Evolutionary conservation across 2,329 filamentous ascomycete species (phyloP).

Genomic region (Fusarium sp.): DNA sequence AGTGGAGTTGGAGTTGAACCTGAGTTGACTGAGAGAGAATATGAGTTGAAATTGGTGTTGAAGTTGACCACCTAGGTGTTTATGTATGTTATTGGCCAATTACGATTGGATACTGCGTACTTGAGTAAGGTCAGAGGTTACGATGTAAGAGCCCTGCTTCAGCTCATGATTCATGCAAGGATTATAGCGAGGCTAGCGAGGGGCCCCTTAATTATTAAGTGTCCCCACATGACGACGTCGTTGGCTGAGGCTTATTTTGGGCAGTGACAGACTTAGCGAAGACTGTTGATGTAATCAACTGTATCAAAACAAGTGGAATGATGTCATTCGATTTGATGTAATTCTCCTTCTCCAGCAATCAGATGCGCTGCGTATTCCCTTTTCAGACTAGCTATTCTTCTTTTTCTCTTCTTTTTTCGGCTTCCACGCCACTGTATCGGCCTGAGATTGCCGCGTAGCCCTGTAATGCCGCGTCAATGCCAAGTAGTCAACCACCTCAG

Average conservation of each 20-base stretch:
- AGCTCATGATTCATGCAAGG: constrained; percentile 26
- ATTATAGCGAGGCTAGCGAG: constrained; percentile 10
- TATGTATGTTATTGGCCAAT: no score
- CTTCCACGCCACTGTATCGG: constrained; percentile 9
- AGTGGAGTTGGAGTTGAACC: background rate
- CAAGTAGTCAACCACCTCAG: constrained; percentile 9
- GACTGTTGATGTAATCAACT: constrained; percentile 34
- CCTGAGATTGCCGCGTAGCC: constrained; percentile 23
- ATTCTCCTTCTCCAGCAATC: background rate
- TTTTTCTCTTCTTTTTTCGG: background rate
- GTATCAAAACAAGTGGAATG: constrained; percentile 10
- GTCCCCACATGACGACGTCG: constrained; percentile 29
- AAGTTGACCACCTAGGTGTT: background rate
- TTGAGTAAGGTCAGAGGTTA: background rate
- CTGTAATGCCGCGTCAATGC: constrained; percentile 25
- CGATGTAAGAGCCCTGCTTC: constrained; percentile 4
- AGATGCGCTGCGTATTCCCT: background rate
- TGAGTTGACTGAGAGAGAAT: background rate
- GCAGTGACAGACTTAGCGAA: constrained; percentile 3
- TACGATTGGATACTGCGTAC: background rate
- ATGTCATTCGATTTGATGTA: constrained; percentile 20
- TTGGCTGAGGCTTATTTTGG: constrained; percentile 27
- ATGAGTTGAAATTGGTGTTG: background rate
- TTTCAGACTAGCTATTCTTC: background rate
- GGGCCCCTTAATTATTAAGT: background rate